Conservation (phyloP, 805 yeast genomes). For the Candida sakaeoensis region DNA sequence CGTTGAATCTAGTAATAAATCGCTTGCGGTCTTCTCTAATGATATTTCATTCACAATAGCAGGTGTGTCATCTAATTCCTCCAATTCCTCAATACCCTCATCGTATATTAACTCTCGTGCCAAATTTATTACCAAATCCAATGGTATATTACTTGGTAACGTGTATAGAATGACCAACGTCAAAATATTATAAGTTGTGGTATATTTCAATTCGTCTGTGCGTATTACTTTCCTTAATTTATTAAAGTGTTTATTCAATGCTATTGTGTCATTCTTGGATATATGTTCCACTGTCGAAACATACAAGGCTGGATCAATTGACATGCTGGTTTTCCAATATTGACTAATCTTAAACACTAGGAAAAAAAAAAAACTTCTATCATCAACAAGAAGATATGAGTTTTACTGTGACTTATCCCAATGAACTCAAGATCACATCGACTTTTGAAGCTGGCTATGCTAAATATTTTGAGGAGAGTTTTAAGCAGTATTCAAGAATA, state of each 20-base stretch:
- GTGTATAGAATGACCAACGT: constrained; percentile 10
- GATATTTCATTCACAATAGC: constrained; percentile 1
- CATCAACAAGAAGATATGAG: not conserved
- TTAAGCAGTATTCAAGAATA: constrained; percentile 28
- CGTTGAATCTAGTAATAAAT: constrained; percentile 8
- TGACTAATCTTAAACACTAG: not conserved
- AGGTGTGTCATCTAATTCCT: constrained; percentile 6
- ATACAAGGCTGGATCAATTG: constrained; percentile 3
- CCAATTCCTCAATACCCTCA: constrained; percentile 2
- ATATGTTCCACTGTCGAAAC: not conserved
- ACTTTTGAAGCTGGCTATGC: constrained; percentile 18
- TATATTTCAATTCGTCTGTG: constrained; percentile 2
- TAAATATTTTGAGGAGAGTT: constrained; percentile 29
- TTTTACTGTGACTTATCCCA: constrained; percentile 5
- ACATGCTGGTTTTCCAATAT: too few species aligned
- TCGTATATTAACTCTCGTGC: constrained; percentile 1
- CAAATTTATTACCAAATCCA: constrained; percentile 1
- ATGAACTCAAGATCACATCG: constrained; percentile 1
- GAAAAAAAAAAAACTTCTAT: not conserved
- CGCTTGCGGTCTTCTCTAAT: constrained; percentile 11
- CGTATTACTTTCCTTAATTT: not conserved
- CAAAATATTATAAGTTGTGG: constrained; percentile 9
- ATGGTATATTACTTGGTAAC: constrained; percentile 8
- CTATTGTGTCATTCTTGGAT: not conserved
- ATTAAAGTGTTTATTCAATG: constrained; percentile 1